Evolutionary conservation across 179 eudicot species (phyloP).

Genomic region (Drosera spatulata): DNA sequence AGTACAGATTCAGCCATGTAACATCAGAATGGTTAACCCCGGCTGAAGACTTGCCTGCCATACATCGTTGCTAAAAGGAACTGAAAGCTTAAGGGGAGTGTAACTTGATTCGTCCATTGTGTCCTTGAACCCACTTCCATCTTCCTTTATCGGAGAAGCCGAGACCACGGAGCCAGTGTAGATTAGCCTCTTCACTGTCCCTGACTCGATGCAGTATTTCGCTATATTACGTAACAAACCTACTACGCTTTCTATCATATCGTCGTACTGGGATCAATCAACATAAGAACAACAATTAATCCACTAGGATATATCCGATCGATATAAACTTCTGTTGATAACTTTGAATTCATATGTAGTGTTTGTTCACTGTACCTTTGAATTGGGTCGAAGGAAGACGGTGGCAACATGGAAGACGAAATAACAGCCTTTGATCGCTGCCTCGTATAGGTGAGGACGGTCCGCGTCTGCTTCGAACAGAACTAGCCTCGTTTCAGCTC

Average conservation of each 20-base stretch:
- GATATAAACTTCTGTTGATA: not conserved
- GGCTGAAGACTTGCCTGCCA: slow-evolving; percentile 9
- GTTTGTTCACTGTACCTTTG: slow-evolving; percentile 13
- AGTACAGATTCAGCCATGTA: no score
- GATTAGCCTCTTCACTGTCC: slow-evolving; percentile 35
- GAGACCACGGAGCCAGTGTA: slow-evolving; percentile 37
- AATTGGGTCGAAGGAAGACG: slow-evolving; percentile 18
- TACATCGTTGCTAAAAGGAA: slow-evolving; percentile 3
- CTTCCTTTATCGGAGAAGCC: slow-evolving; percentile 36
- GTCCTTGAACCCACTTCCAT: slow-evolving; percentile 23
- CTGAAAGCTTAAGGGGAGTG: slow-evolving; percentile 32
- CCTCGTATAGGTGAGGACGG: slow-evolving; percentile 28
- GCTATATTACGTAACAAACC: slow-evolving; percentile 25
- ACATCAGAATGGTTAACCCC: no score
- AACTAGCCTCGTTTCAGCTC: slow-evolving; percentile 30
- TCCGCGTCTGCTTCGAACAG: slow-evolving; percentile 52
- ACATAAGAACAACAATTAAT: not conserved
- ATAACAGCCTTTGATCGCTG: slow-evolving; percentile 38
- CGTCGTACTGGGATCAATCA: slow-evolving; percentile 19
- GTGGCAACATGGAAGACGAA: slow-evolving; percentile 51
- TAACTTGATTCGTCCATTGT: slow-evolving; percentile 40
- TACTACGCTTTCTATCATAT: slow-evolving; percentile 32
- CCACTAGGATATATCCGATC: not conserved
- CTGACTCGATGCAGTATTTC: slow-evolving; percentile 28
- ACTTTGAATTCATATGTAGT: not conserved